Conservation (phyloP, 768 basidiomycete genomes). For the Suillus subaureus region DNA sequence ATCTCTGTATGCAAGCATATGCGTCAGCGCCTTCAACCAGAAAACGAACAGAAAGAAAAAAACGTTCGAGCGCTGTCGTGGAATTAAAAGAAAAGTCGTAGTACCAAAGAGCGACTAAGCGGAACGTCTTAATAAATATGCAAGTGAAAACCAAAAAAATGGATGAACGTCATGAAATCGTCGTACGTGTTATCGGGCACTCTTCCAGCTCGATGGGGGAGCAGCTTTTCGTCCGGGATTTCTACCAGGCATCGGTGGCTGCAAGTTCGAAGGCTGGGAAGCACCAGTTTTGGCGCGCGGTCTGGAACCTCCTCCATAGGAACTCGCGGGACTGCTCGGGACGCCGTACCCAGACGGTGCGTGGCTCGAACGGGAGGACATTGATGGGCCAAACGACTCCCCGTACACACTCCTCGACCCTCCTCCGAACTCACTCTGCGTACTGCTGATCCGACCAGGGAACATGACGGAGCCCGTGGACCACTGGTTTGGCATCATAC, state of each 20-base stretch:
- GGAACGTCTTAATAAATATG: conserved; percentile 1
- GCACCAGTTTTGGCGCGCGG: conserved; percentile 38
- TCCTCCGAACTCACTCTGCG: conserved; percentile 68
- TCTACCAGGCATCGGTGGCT: conserved; percentile 19
- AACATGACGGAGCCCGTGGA: conserved; percentile 50
- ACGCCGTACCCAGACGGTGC: conserved; percentile 7
- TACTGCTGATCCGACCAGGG: conserved; percentile 48
- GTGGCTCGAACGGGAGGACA: conserved; percentile 19
- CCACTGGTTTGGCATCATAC: conserved; percentile 42
- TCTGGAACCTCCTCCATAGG: conserved; percentile 25
- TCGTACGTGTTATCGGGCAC: conserved; percentile 16
- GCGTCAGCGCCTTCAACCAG: background rate
- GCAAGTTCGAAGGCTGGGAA: conserved; percentile 22
- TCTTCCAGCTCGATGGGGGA: conserved; percentile 69
- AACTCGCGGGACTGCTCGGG: conserved; percentile 19
- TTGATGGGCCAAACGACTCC: conserved; percentile 53
- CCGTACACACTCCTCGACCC: conserved; percentile 72
- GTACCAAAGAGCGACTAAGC: conserved; percentile 2
- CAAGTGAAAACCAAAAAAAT: conserved; percentile 1
- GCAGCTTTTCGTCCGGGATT: conserved; percentile 35
- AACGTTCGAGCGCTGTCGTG: background rate
- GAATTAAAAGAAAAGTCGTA: background rate
- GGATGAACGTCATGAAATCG: background rate
- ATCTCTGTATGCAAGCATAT: background rate
- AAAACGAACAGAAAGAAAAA: background rate